Conservation (phyloP, 2,329 filamentous ascomycete genomes). For the Trichothecium sympodiale region DNA sequence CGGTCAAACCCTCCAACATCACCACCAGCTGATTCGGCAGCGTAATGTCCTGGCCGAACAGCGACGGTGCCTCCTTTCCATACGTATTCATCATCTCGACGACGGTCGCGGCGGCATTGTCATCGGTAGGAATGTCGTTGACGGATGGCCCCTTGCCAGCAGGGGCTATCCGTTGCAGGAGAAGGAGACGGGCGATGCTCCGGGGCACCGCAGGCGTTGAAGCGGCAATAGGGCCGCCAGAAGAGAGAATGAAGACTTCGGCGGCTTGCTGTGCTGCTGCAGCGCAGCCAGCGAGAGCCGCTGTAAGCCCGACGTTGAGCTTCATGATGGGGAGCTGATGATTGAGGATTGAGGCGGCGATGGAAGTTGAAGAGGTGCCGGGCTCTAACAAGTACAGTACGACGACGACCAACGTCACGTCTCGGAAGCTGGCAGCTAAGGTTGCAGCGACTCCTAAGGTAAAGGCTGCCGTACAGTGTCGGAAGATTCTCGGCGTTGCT, state of each 20-base stretch:
- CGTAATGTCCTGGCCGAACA: conserved; percentile 33
- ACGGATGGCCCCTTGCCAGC: conserved; percentile 35
- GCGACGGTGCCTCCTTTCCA: conserved; percentile 36
- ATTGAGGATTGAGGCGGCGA: conserved; percentile 19
- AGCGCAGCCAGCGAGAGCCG: conserved; percentile 25
- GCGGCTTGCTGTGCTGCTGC: conserved; percentile 30
- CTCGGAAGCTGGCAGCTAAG: too few species aligned
- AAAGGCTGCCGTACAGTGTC: too few species aligned
- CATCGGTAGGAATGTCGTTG: conserved; percentile 31
- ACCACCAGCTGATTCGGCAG: conserved; percentile 45
- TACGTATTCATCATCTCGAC: conserved; percentile 49
- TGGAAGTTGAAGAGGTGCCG: conserved; percentile 10
- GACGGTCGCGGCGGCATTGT: conserved; percentile 31
- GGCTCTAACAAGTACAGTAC: neutral
- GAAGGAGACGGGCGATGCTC: conserved; percentile 44
- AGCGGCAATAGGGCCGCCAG: conserved; percentile 7
- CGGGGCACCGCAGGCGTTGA: conserved; percentile 33
- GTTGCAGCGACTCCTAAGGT: too few species aligned
- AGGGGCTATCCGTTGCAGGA: conserved; percentile 44
- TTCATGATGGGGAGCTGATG: conserved; percentile 26
- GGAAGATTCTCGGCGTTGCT: too few species aligned
- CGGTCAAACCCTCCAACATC: conserved; percentile 44
- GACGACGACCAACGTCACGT: conserved; percentile 15
- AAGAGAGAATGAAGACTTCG: conserved; percentile 43
- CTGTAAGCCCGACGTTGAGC: conserved; percentile 27